Evolutionary conservation across 192 early-diverging fungal genomes (phyloP), one percentile per base, ranked within the genome.

Genomic region (Ambispora gerdemannii): DNA sequence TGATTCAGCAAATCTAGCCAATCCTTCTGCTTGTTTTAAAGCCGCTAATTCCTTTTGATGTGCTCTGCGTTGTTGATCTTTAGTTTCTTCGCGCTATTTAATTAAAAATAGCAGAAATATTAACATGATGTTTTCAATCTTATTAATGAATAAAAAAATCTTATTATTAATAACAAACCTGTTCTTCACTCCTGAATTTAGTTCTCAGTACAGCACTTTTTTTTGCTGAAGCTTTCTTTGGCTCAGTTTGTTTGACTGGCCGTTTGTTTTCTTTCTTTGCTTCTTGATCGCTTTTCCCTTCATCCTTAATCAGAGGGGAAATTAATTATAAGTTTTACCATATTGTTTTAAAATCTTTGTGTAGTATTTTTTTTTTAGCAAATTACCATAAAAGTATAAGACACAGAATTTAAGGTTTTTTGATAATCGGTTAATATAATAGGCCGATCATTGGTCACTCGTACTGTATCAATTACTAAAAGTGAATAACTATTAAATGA

Each of bases 31-130:
- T 22, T 90, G 86, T 53, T 91, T 87, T 67, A 88, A 82, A 10
- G 77, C 84, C 13, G 91, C 86, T 62, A 99, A 80, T 64, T 92
- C 77, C 76, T 92, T 93, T 79, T 99, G 97, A 80, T 98, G 95
- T 64, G 88, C 85, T 27, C 87, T 85, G 13, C 94, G 85, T 69
- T 84, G 86, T 60, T 89, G 87, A 63, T 91, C 92, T 49, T 78
- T 84, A 67, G 88, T 84, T 53, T 92, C 91, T 31, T 93, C 91
- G 50, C 91, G 90, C 74, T 84, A 79, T 19, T n/a, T n/a, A n/a
- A 67, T 52, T n/a, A 67, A 31, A 19, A 32, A 22, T 20, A n/a
- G n/a, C n/a, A n/a, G n/a, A n/a, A n/a, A n/a, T n/a, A n/a, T n/a
- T n/a, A n/a, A n/a, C n/a, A n/a, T n/a, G n/a, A n/a, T n/a, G n/a